phyloP scores from a whole-genome alignment of 2,329 filamentous ascomycete species.

The Ustilaginoidea virens region DNA sequence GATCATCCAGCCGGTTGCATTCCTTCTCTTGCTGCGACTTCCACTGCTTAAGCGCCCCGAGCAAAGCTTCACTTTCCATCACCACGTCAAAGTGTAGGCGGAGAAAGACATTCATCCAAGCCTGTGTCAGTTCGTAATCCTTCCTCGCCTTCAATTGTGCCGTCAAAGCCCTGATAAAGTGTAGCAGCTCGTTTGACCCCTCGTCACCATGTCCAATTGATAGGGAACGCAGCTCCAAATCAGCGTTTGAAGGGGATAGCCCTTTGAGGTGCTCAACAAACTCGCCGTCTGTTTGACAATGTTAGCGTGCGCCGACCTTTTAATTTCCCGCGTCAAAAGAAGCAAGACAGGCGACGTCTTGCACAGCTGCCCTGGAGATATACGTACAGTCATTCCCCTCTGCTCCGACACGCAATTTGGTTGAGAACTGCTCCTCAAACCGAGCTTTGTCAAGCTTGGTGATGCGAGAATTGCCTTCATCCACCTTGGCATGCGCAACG shows the following conservation, averaged over 20 bases:
- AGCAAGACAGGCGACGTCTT: too few species aligned
- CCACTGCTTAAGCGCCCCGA: constrained; percentile 51
- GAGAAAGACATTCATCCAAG: constrained; percentile 94
- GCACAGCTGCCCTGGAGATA: background rate
- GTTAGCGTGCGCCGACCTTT: constrained; percentile 9
- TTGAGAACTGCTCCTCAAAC: constrained; percentile 42
- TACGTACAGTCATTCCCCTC: constrained; percentile 43
- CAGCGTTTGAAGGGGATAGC: constrained; percentile 70
- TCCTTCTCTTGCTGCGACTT: constrained; percentile 58
- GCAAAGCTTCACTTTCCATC: constrained; percentile 35
- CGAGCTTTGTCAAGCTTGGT: constrained; percentile 46
- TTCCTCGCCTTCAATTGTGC: constrained; percentile 48
- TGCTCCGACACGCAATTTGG: constrained; percentile 37
- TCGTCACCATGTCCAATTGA: constrained; percentile 28
- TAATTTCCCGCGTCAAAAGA: too few species aligned
- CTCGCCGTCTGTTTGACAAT: constrained; percentile 40
- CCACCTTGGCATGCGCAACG: constrained; percentile 17
- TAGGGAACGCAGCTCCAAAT: constrained; percentile 80
- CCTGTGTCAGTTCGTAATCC: constrained; percentile 89
- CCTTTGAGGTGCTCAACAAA: constrained; percentile 69
- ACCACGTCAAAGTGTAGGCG: constrained; percentile 53
- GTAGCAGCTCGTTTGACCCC: constrained; percentile 52
- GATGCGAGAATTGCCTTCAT: constrained; percentile 46
- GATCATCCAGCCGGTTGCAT: constrained; percentile 49
- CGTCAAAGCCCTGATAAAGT: constrained; percentile 73